Evolutionary conservation across 805 yeast species (phyloP).

Genomic region (Saturnispora gosingensis): DNA sequence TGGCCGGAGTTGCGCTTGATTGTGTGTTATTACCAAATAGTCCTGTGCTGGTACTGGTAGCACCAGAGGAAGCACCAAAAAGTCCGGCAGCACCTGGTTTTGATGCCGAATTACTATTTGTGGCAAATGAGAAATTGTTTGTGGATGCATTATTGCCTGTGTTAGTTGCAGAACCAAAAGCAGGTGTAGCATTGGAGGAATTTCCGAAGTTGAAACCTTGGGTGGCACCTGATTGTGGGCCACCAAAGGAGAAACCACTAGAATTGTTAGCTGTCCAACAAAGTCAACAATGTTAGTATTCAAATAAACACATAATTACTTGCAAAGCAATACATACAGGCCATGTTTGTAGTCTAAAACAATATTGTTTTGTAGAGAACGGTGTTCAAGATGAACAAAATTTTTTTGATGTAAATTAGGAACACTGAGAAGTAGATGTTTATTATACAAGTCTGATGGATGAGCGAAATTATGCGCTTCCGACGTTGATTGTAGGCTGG

Average conservation of each 20-base stretch:
- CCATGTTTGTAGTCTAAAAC: not conserved
- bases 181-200: not conserved
- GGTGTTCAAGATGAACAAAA: not conserved
- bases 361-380: not conserved
- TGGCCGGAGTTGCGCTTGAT: not conserved
- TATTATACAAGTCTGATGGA: not conserved
- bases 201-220: not conserved
- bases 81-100: not conserved
- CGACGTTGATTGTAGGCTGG: conserved; percentile 3
- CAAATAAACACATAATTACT: not conserved
- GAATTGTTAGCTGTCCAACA: not conserved
- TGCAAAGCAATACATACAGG: not conserved
- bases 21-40: not conserved
- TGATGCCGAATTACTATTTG: not conserved
- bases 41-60: not conserved
- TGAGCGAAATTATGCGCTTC: conserved; percentile 1
- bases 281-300: not conserved
- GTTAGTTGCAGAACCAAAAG: conserved; percentile 1
- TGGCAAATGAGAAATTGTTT: not conserved
- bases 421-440: not conserved
- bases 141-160: not conserved
- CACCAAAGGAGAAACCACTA: conserved; percentile 3
- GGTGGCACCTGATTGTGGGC: not conserved
- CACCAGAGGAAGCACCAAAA: not conserved
- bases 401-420: not conserved